Evolutionary conservation across 371 early-diverging fungal genomes (phyloP), one percentile per base, ranked within the genome.

Genomic region (Paraphysoderma sedebokerense): DNA sequence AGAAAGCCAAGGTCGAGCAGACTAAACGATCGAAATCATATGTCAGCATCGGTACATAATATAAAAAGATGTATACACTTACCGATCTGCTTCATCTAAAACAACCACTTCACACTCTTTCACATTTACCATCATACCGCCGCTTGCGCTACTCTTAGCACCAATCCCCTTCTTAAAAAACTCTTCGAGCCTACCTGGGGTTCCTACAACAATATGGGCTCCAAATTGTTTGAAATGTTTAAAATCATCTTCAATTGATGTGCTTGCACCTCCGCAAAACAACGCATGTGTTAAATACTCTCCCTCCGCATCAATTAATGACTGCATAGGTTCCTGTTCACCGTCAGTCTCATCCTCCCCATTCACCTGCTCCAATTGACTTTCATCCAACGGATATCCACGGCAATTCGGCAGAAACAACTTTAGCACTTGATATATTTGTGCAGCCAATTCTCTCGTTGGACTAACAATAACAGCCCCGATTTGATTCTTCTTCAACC

Each of bases 171-270:
- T 70, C 12, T 71, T 63, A 15, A 96, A 48, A 22, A 95, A 57
- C 53, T 98, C 92, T 51, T 91, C 84, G 45, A 99, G 56, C 15
- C 98, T 71, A 0, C 99, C 99, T 0, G 99, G 99, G 0, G 99
- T 99, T 3, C 87, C 97, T 11, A 99, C 82, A 31, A 96, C 50
- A 24, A 98, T 83, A 46, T 87, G 79, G 0, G 85, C 82, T 2
- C 75, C 74, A 2, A 65, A 33, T 27, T 74, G 57, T 46, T 70
- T 62, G 34, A 79, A 77, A 0, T 63, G 49, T 8, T 55, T 58
- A 23, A 77, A 61, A 51, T 86, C 85, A 44, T 82, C 76, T 13
- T 72, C 66, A 17, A 82, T 56, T 26, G 73, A 12, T 20, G 24
- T 66, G 1, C 62, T 68, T 3, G 67, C 66, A 9, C 83, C 85